These are phyloP conservation scores for Phellinidium pouzarii DNA, from an alignment of 1,284 basidiomycete species.

Conservation along the genomic window DNA sequence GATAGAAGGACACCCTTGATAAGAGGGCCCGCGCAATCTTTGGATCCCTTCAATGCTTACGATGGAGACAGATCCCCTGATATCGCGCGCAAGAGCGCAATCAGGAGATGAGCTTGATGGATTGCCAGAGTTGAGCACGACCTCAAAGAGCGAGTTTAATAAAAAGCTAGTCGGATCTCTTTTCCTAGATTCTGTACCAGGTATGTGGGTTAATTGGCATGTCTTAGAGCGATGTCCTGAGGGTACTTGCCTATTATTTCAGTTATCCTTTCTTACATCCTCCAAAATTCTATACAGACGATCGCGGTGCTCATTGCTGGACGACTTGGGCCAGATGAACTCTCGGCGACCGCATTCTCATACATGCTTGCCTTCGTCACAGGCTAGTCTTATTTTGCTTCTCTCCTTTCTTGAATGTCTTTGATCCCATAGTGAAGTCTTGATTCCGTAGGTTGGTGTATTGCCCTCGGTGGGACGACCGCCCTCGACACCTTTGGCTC, in stretches of 20 bases:
- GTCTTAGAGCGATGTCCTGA: not conserved
- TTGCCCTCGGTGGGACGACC: constrained; percentile 71
- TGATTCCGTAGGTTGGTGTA: constrained; percentile 52
- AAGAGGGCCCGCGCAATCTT: not conserved
- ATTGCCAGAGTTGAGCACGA: not conserved
- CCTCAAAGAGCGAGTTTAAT: constrained; percentile 19
- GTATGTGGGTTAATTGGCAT: constrained; percentile 29
- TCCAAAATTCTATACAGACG: constrained; percentile 70
- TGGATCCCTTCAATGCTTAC: not conserved
- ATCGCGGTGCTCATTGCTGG: constrained; percentile 56
- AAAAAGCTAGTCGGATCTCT: constrained; percentile 40
- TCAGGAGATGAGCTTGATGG: not conserved
- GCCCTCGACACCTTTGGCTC: constrained; percentile 73
- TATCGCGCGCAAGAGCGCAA: not conserved
- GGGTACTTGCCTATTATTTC: not conserved
- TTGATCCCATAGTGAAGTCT: constrained; percentile 20
- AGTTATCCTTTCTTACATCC: constrained; percentile 60
- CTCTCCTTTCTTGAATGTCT: not conserved
- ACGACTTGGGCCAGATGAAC: constrained; percentile 57
- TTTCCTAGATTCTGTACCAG: constrained; percentile 48
- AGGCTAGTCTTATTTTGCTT: constrained; percentile 52
- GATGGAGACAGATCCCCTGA: constrained; percentile 14
- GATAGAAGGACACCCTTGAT: not conserved
- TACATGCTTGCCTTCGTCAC: constrained; percentile 73
- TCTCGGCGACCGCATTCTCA: constrained; percentile 65